A percentile compares a stretch with the other conserved stretches of the same genome.
Evolutionary conservation across 176 grass and related monocot species (phyloP).

Genomic region (Carex kokanica): DNA sequence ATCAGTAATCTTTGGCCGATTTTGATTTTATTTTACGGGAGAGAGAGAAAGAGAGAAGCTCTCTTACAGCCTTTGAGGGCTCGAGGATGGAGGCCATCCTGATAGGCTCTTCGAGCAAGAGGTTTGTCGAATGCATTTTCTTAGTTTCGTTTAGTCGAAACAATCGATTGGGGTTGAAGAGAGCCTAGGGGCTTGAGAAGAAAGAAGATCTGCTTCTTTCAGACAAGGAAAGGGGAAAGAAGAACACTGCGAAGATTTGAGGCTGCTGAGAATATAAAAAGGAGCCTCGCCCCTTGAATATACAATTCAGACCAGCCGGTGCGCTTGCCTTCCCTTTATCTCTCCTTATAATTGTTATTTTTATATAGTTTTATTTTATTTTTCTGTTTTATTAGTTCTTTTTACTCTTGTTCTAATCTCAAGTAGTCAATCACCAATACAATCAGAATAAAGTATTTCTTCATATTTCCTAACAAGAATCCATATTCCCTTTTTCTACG

Average conservation of each 20-base stretch:
- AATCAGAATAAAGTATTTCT: not conserved
- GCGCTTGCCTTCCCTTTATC: not conserved
- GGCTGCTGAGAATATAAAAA: conserved; percentile 15
- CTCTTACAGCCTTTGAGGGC: conserved; percentile 80
- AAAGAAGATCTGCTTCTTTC: not conserved
- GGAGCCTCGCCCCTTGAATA: not conserved
- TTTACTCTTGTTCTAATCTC: not conserved
- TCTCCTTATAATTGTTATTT: not conserved
- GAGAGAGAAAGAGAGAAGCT: not conserved
- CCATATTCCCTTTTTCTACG: not conserved
- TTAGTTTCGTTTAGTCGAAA: not conserved
- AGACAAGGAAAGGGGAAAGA: not conserved
- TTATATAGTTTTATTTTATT: not conserved
- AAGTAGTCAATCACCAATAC: not conserved
- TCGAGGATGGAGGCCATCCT: conserved; percentile 97
- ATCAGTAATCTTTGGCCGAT: not conserved
- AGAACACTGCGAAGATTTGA: not conserved
- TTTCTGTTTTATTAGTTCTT: not conserved
- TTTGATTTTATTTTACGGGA: not conserved
- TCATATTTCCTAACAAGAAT: not conserved
- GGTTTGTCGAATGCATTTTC: conserved; percentile 82
- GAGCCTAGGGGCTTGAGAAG: not conserved
- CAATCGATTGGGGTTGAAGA: conserved; percentile 18
- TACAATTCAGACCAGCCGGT: not conserved
- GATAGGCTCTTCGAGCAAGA: conserved; percentile 96